phyloP scores from a whole-genome alignment of 2,329 filamentous ascomycete species.

The Cercospora brassicicola region DNA sequence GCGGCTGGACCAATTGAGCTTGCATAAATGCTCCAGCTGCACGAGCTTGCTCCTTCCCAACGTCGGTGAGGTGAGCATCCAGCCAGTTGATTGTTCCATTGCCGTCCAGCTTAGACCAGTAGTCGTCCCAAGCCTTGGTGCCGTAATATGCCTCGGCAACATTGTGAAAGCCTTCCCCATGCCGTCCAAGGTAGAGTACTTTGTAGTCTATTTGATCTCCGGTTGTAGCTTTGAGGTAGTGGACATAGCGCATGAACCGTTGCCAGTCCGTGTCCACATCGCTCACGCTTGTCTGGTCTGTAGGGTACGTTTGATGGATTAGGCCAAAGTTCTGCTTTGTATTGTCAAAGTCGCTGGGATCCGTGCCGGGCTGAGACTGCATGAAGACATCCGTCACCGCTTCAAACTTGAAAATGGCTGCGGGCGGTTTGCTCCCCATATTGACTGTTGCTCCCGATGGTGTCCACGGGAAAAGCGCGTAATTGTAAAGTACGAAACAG shows the following conservation, averaged over 20 bases:
- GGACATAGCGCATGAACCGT: constrained; percentile 61
- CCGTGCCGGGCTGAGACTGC: constrained; percentile 52
- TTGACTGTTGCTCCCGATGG: not conserved
- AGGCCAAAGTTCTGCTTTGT: constrained; percentile 49
- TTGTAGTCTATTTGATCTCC: constrained; percentile 58
- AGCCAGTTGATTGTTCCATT: constrained; percentile 64
- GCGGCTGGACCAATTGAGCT: constrained; percentile 50
- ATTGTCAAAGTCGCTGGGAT: constrained; percentile 52
- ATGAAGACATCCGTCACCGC: constrained; percentile 52
- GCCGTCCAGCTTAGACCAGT: constrained; percentile 65
- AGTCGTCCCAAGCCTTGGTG: constrained; percentile 66
- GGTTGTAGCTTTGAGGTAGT: constrained; percentile 51
- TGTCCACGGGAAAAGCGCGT: not conserved
- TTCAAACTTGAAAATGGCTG: constrained; percentile 28
- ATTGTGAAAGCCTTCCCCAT: constrained; percentile 66
- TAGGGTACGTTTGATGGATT: constrained; percentile 47
- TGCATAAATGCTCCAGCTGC: constrained; percentile 62
- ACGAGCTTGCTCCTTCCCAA: constrained; percentile 58
- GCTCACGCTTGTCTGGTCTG: constrained; percentile 25
- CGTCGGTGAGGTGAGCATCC: constrained; percentile 62
- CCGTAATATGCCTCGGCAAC: constrained; percentile 67
- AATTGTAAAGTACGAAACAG: not conserved
- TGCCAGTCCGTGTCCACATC: constrained; percentile 59
- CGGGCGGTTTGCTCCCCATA: constrained; percentile 17
- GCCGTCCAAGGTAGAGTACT: constrained; percentile 67